Evolutionary conservation across 805 yeast genomes (phyloP).

Genomic region (Saitoella complicata): DNA sequence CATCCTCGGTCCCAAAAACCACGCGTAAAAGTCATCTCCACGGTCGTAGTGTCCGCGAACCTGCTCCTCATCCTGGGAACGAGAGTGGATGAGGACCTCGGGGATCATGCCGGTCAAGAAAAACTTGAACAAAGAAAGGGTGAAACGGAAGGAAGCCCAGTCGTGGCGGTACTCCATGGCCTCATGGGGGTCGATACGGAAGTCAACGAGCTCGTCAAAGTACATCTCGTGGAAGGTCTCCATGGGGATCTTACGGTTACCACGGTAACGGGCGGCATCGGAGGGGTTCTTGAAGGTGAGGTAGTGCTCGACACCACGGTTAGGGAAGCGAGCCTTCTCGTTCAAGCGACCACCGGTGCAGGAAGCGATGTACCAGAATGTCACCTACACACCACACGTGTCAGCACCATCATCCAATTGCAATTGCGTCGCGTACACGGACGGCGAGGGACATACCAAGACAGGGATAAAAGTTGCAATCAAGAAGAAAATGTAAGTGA

Average conservation of each 20-base stretch:
- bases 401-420: too few relatives aligned
- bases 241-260: conserved; percentile 68
- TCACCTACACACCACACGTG: conserved; percentile 22
- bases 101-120: conserved; percentile 82
- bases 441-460: conserved; percentile 20
- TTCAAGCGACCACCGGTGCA: conserved; percentile 67
- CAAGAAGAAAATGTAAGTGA: conserved; percentile 46
- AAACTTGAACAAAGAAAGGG: conserved; percentile 57
- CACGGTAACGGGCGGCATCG: conserved; percentile 51
- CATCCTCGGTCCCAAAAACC: conserved; percentile 93
- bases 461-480: conserved; percentile 48
- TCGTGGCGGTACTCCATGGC: conserved; percentile 77
- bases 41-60: conserved; percentile 92
- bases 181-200: conserved; percentile 78
- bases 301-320: conserved; percentile 61
- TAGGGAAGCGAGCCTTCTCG: conserved; percentile 60
- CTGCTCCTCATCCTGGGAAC: conserved; percentile 91
- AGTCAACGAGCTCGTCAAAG: conserved; percentile 67
- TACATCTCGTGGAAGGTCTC: conserved; percentile 82
- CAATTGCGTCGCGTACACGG: too few relatives aligned
- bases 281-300: conserved; percentile 65
- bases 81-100: conserved; percentile 79
- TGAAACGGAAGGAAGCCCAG: conserved; percentile 74
- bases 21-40: conserved; percentile 86
- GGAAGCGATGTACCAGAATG: conserved; percentile 68